Evolutionary conservation across 164 flowering plant species (phyloP).

Genomic region (Tinospora cordifolia): DNA sequence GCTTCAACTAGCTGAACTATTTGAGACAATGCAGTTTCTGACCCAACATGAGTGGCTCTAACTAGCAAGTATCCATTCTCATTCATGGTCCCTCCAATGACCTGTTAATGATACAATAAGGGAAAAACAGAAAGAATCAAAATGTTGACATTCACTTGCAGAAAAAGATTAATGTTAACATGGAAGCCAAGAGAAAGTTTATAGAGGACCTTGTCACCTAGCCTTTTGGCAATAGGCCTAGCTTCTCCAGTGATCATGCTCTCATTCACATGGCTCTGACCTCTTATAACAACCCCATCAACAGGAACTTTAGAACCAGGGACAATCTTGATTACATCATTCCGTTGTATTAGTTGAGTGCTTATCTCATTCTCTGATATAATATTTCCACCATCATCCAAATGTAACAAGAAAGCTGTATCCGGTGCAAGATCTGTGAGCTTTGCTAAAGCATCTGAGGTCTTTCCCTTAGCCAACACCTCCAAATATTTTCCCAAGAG

Average conservation of each 20-base stretch:
- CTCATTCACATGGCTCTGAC: slow-evolving; percentile 91
- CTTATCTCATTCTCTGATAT: slow-evolving; percentile 69
- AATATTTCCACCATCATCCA: slow-evolving; percentile 55
- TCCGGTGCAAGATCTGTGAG: slow-evolving; percentile 80
- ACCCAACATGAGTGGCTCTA: slow-evolving; percentile 89
- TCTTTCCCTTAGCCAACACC: slow-evolving; percentile 82
- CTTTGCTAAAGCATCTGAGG: slow-evolving; percentile 89
- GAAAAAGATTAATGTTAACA: neutral
- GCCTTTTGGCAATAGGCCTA: slow-evolving; percentile 58
- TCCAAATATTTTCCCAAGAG: slow-evolving; percentile 88
- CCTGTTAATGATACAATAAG: slow-evolving; percentile 34
- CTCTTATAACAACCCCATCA: slow-evolving; percentile 77
- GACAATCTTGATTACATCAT: slow-evolving; percentile 74
- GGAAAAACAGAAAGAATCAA: neutral
- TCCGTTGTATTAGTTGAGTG: slow-evolving; percentile 71
- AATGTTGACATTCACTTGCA: neutral
- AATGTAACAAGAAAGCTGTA: slow-evolving; percentile 48
- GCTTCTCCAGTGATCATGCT: slow-evolving; percentile 98
- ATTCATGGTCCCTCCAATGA: slow-evolving; percentile 87
- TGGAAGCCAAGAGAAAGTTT: neutral
- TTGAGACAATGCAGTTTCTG: slow-evolving; percentile 88
- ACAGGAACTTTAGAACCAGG: slow-evolving; percentile 87
- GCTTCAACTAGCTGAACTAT: slow-evolving; percentile 93
- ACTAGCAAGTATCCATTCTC: slow-evolving; percentile 74
- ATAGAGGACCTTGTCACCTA: slow-evolving; percentile 86